These are phyloP conservation scores for Vigna reflexopilosa DNA, from an alignment of 306 rosid genomes.

Conservation along the genomic window DNA sequence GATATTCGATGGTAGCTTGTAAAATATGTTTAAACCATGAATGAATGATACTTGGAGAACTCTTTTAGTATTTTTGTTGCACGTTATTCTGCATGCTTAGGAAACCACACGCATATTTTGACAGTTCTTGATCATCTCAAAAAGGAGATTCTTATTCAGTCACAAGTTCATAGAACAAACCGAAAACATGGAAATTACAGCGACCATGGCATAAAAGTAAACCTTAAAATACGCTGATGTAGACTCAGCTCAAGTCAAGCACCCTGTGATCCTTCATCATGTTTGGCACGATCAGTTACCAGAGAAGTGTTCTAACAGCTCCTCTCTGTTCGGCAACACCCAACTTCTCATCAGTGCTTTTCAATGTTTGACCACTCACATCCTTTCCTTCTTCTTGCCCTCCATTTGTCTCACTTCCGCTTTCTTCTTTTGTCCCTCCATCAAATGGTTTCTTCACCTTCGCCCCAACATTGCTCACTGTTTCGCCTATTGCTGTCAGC, in stretches of 20 bases:
- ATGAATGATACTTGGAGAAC: not conserved
- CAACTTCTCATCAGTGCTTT: conserved; percentile 1
- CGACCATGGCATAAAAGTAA: not conserved
- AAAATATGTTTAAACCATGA: not conserved
- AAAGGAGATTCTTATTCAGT: conserved; percentile 37
- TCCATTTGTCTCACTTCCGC: not conserved
- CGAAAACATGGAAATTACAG: conserved; percentile 12
- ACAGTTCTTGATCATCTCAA: conserved; percentile 3
- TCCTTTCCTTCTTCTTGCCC: conserved; percentile 7
- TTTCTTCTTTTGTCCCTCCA: not conserved
- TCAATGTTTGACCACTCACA: conserved; percentile 32
- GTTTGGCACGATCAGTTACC: conserved; percentile 24
- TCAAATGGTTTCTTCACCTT: conserved; percentile 42
- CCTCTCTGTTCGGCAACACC: not conserved
- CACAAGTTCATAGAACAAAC: conserved; percentile 14
- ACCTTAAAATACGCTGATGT: conserved; percentile 7
- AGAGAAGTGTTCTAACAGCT: too few species aligned
- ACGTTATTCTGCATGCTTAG: not conserved
- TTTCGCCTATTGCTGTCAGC: conserved; percentile 32
- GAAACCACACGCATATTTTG: not conserved
- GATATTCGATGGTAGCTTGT: not conserved
- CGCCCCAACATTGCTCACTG: conserved; percentile 27
- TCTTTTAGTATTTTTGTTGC: not conserved
- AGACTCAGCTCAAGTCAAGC: conserved; percentile 6
- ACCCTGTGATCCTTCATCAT: not conserved